phyloP scores from a whole-genome alignment of 1,139 yeast genomes.

The Sugiyamaella sp. region DNA sequence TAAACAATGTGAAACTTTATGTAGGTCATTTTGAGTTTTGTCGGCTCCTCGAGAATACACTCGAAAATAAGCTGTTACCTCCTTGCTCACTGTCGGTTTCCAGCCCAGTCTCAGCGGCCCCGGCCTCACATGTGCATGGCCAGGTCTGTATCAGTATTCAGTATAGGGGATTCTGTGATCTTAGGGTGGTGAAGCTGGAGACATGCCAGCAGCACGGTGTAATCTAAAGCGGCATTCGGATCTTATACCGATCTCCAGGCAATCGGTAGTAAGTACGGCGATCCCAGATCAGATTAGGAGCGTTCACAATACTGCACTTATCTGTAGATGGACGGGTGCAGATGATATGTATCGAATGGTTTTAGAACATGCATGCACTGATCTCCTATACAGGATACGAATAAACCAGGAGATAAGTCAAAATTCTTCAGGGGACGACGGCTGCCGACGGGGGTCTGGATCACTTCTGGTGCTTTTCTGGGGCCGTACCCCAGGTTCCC shows the following conservation, averaged over 20 bases:
- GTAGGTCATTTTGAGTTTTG: not conserved
- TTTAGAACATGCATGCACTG: not conserved
- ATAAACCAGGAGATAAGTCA: not conserved
- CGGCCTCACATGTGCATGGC: too few relatives aligned
- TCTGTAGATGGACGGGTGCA: not conserved
- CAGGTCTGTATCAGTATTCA: too few relatives aligned
- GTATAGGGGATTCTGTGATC: too few relatives aligned
- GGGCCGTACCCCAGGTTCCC: too few relatives aligned
- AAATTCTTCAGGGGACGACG: not conserved
- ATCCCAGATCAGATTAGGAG: not conserved
- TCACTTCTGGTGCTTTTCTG: too few relatives aligned
- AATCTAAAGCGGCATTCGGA: constrained; percentile 3
- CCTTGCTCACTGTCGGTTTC: too few relatives aligned
- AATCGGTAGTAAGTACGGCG: not conserved
- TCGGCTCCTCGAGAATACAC: too few relatives aligned
- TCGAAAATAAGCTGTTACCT: too few relatives aligned
- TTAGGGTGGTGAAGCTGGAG: too few relatives aligned
- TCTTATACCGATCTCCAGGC: not conserved
- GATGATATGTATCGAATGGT: not conserved
- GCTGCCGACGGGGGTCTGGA: not conserved
- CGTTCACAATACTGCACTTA: not conserved
- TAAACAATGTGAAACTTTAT: not conserved
- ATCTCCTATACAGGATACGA: not conserved
- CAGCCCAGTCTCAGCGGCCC: too few relatives aligned
- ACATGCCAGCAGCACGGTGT: not conserved